Base-by-base conservation (phyloP, 345 rosid genomes). In the Isatis tinctoria region DNA sequence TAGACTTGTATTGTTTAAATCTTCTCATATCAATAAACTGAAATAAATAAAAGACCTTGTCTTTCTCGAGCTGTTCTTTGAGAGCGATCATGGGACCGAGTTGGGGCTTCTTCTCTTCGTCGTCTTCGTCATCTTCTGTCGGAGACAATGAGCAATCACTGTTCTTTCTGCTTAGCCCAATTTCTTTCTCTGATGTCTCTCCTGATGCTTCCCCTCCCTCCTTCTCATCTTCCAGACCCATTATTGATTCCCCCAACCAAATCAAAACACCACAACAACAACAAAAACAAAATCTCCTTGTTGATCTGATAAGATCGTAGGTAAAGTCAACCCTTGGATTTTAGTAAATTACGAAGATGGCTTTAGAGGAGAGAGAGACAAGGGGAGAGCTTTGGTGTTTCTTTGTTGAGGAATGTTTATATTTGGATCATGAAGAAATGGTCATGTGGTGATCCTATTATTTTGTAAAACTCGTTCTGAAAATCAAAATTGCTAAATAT, bases 401-500 rank as follows among this genome's bases (percentile, higher is more conserved):
- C 62, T 35, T 45, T 11, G 44, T 70, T 70, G 22, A 30, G 72
- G 82, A 60, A 76, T 69, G 80, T 76, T 67, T 65, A 83, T 80
- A 68, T 74, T 69, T 76, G 70, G 78, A 60, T 65, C 5, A 53
- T 81, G 35, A 66, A 56, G 89, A 86, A 88, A 73, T 4, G 76
- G 87, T 89, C 93, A 78, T 89, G 90, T 82, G 96, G 89, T 83
- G 90, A 85, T 90, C 94, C 91, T 84, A 74, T 71, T 60, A 73
- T 78, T 73, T 73, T 76, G 75, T 70, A 62, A 69, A 44, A 54
- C 70, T 45, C 60, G 70, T 45, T 70, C 44, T 54, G 28, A 17
- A 69, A 70, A 44, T 76, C 52, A 69, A 45, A 35, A 54, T n/a
- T 39, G 43, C 72, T 76, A 62, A 62, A 62, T 69, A 62, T 63